Base-by-base conservation (phyloP, 176 grass and related monocot genomes). In the Avena eriantha region DNA sequence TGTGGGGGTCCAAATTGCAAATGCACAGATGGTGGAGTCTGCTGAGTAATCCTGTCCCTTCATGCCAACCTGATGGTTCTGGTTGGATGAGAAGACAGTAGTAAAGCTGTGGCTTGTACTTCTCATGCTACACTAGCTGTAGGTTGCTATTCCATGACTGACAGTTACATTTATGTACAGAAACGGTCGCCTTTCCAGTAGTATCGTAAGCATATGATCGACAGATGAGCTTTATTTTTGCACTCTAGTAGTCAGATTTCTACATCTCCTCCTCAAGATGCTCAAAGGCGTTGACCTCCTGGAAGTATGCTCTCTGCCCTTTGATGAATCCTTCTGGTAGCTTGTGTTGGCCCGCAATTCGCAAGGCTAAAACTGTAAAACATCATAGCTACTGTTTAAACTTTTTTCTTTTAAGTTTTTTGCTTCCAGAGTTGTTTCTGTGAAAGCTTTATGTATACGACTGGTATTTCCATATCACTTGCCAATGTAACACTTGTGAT, bases 211-310 rank as follows among this genome's bases (percentile, higher is more conserved):
- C 56, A 39, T 33, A 43, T 26, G 81, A 16, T 50, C 57, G 57
- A 11, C n/a, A 11, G 57, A 60, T 60, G 19, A 60, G 1, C 57
- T 60, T 3, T 8, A 60, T n/a, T 60, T 23, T 60, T 84, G 54
- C 82, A 91, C 12, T 91, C 84, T 63, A 87, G 76, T 56, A 15
- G 31, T 91, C 81, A 57, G 65, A 65, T 80, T 87, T 82, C 18
- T 87, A 90, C 21, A 78, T 58, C 33, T 36, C 33, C 69, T 91
- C 92, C 73, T 85, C 89, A 4, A 8, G 73, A 36, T 91, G 81
- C 22, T 91, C 84, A 22, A 87, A 87, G 15, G 92, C 65, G 63
- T 90, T 90, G 9, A 92, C 9, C 22, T 85, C 84, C 14, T 90
- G 87, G 79, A 94, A 94, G 57, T 92, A 85, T 6, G 72, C 78